Evolutionary conservation across 805 yeast genomes (phyloP), one percentile per base, ranked within the genome.

Genomic region (Zygosaccharomyces siamensis): DNA sequence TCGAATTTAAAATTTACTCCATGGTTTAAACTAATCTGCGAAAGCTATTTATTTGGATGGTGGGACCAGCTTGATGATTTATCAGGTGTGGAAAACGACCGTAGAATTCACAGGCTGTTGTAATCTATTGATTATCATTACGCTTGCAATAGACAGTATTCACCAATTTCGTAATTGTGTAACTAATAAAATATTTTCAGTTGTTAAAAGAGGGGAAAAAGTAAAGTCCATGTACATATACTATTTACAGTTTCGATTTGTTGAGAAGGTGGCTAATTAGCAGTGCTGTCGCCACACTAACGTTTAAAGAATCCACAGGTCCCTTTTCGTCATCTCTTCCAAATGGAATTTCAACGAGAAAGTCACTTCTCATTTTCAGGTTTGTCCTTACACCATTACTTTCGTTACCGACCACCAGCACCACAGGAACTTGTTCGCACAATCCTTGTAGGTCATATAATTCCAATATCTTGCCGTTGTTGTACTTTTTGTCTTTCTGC

Each of bases 1-100:
- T 59, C 71, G 16, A 48, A 61, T n/a, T 74, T 86, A 53, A 74
- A 79, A 8, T 93, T 93, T 71, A 93, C 99, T 4, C 99, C 99
- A 4, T 93, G 99, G 99, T 93, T 93, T 74, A 89, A 88, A 69
- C 78, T 93, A 56, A 93, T 93, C 58, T 93, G 99, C 67, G 90
- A 93, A 64, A 80, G 86, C 40, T 88, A 87, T 62, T 73, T 93
- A 62, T 93, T 86, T 72, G 75, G 86, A 54, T 93, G 99, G 99
- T 93, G 99, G 99, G 79, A 76, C 24, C 75, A 80, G 51, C 72
- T 90, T 53, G 82, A 79, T 62, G 71, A 76, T 52, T 72, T 87
- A 54, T 75, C 76, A 5, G 63, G 71, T 39, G 80, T 77, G 36
- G 71, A 68, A 57, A 66, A 69, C 47, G 78, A 77, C 44, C 42